Evolutionary conservation across 169 alveolate species (phyloP).

Genomic region (Plasmodium sp.): DNA sequence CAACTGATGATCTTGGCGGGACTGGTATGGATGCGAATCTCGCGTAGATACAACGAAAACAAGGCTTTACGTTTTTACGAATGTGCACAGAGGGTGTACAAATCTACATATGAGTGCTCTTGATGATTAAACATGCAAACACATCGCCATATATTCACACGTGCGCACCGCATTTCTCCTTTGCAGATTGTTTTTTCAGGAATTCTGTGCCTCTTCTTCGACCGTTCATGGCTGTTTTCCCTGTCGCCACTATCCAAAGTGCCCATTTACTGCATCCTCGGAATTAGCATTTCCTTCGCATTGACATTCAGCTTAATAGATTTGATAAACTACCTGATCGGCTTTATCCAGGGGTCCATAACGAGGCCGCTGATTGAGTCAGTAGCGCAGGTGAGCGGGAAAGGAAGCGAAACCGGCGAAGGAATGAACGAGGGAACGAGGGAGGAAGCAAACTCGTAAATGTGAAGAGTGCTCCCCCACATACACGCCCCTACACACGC

Average conservation of each 20-base stretch:
- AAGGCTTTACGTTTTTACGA: slow-evolving; percentile 1
- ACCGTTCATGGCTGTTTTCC: slow-evolving; percentile 92
- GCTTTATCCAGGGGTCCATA: slow-evolving; percentile 86
- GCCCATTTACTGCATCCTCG: slow-evolving; percentile 94
- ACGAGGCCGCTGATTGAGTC: slow-evolving; percentile 93
- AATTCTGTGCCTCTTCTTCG: slow-evolving; percentile 91
- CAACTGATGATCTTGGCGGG: slow-evolving; percentile 81
- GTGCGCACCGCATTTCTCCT: background rate
- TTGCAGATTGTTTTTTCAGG: slow-evolving; percentile 89
- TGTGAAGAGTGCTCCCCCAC: background rate
- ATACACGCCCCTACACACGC: background rate
- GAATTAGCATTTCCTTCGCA: slow-evolving; percentile 95
- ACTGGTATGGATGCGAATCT: slow-evolving; percentile 79
- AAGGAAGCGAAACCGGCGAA: background rate
- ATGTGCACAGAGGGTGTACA: background rate
- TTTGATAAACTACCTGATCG: slow-evolving; percentile 89
- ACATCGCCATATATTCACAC: background rate
- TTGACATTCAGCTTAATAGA: slow-evolving; percentile 94
- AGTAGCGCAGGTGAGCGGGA: slow-evolving; percentile 84
- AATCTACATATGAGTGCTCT: background rate
- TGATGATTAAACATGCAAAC: background rate
- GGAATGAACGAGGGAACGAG: background rate
- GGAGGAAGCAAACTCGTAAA: background rate
- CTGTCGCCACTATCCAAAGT: slow-evolving; percentile 87
- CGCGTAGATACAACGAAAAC: slow-evolving; percentile 15